Percentiles rank a stretch among this genome's conserved stretches.
Evolutionary conservation across 2,329 filamentous ascomycete species (phyloP).

Genomic region (Chrysoporthe puriensis): DNA sequence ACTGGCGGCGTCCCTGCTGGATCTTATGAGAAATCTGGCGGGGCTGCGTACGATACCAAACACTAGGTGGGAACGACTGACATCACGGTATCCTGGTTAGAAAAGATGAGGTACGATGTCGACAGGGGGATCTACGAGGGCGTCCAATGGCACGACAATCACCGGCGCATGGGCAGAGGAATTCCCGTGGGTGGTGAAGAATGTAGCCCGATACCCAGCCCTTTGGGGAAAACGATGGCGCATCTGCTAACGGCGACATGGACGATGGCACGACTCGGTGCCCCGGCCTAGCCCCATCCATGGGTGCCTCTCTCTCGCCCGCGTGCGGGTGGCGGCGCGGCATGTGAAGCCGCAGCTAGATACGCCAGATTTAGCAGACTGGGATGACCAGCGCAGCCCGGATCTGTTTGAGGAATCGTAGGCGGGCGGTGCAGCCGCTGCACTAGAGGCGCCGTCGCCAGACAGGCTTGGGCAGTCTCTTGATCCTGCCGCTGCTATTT

Average conservation of each 20-base stretch:
- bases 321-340: background rate
- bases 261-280: background rate
- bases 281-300: background rate
- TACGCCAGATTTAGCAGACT: background rate
- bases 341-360: slow-evolving; percentile 7
- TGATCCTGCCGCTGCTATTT: slow-evolving; percentile 14
- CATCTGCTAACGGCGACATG: slow-evolving; percentile 15
- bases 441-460: background rate
- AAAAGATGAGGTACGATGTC: background rate
- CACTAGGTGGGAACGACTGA: background rate
- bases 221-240: background rate
- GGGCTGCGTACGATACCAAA: slow-evolving; percentile 15
- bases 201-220: slow-evolving; percentile 9
- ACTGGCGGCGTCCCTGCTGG: background rate
- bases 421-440: background rate
- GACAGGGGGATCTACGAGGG: background rate
- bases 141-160: background rate
- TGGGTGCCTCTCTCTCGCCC: background rate
- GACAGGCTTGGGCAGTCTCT: background rate
- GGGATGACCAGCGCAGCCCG: background rate
- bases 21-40: slow-evolving; percentile 9
- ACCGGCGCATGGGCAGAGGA: background rate
- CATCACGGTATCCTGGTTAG: background rate
- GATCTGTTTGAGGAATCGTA: slow-evolving; percentile 1
- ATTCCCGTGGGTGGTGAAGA: background rate